phyloP scores from a whole-genome alignment of 1,139 yeast genomes.

The Geotrichum bryndzae region DNA sequence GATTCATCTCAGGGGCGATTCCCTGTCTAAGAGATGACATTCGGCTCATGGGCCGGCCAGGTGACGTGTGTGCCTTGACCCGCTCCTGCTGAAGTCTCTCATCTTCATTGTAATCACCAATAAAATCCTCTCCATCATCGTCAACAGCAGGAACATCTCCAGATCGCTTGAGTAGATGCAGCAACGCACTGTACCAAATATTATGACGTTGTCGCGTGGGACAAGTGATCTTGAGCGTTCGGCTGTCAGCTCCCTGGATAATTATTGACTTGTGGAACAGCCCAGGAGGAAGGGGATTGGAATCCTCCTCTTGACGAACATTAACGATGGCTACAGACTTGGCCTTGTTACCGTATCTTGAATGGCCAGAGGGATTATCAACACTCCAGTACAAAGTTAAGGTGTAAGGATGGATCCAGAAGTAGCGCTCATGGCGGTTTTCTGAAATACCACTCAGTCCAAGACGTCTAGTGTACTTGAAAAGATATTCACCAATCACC shows the following conservation, averaged over 20 bases:
- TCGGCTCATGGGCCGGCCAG: constrained; percentile 20
- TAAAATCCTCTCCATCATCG: constrained; percentile 16
- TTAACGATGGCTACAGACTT: constrained; percentile 76
- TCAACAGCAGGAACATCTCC: constrained; percentile 51
- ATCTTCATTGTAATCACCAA: constrained; percentile 23
- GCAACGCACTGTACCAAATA: constrained; percentile 82
- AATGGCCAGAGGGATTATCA: constrained; percentile 66
- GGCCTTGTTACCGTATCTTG: constrained; percentile 44
- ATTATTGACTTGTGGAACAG: constrained; percentile 78
- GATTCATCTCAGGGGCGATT: constrained; percentile 31
- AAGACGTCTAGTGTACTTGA: constrained; percentile 79
- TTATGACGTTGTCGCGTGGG: constrained; percentile 84
- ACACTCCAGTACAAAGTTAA: constrained; percentile 87
- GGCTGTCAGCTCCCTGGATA: constrained; percentile 61
- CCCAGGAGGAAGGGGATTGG: constrained; percentile 87
- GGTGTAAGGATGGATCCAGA: constrained; percentile 96
- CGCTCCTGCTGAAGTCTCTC: constrained; percentile 23
- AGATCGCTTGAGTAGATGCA: constrained; percentile 66
- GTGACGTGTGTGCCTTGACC: constrained; percentile 20
- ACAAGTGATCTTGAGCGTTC: constrained; percentile 74
- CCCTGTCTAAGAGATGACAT: constrained; percentile 27
- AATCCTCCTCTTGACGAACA: constrained; percentile 76
- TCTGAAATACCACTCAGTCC: constrained; percentile 71
- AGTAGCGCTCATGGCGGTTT: constrained; percentile 81
- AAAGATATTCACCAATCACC: constrained; percentile 85